phyloP scores from a whole-genome alignment of 2,329 filamentous ascomycete genomes.

The Stachybotrys chartarum region DNA sequence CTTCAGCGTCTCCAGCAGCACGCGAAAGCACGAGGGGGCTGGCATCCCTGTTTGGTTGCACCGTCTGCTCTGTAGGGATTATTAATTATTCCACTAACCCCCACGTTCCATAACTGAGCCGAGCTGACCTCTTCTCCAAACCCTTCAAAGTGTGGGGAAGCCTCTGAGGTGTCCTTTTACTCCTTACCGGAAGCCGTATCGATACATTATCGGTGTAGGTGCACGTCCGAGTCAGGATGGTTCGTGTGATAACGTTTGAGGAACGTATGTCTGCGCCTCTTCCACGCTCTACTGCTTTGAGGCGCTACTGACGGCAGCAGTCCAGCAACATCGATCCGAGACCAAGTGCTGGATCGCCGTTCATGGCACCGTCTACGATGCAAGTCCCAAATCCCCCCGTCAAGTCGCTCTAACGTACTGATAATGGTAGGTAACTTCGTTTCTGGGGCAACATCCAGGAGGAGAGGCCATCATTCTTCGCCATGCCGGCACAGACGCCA shows the following conservation, averaged over 20 bases:
- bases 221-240: not conserved
- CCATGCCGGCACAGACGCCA: slow-evolving; percentile 7
- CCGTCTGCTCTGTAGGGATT: too few relatives aligned
- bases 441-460: slow-evolving; percentile 4
- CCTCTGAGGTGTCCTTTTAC: not conserved
- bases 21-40: too few relatives aligned
- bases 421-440: slow-evolving; percentile 2
- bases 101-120: not conserved
- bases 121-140: not conserved
- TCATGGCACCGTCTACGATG: not conserved
- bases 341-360: not conserved
- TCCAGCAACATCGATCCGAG: not conserved
- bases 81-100: too few relatives aligned
- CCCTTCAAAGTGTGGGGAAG: too few relatives aligned
- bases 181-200: not conserved
- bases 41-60: too few relatives aligned
- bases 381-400: not conserved
- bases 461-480: slow-evolving; percentile 6
- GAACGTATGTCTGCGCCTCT: not conserved
- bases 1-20: too few relatives aligned
- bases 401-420: too few relatives aligned
- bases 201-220: not conserved
- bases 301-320: not conserved
- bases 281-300: not conserved
- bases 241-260: not conserved